Evolutionary conservation across 768 basidiomycete species (phyloP).

Genomic region (Pleurotus djamor): DNA sequence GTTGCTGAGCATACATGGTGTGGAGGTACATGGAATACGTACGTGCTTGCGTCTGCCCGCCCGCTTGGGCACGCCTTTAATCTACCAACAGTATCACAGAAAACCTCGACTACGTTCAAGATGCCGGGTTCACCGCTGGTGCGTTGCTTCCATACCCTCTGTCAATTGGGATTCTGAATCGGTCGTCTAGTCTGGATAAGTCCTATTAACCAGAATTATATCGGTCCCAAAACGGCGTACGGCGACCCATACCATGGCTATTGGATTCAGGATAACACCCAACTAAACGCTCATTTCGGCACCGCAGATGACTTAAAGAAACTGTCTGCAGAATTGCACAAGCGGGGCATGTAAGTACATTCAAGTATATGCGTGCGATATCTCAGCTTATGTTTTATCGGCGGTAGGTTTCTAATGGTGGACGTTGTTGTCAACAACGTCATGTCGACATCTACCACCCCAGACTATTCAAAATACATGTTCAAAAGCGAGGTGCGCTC

Average conservation of each 20-base stretch:
- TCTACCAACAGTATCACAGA: constrained; percentile 45
- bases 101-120: constrained; percentile 84
- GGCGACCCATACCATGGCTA: constrained; percentile 88
- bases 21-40: constrained; percentile 84
- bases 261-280: constrained; percentile 67
- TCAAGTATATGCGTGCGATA: not conserved
- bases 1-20: constrained; percentile 67
- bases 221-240: constrained; percentile 68
- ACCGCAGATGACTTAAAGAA: constrained; percentile 62
- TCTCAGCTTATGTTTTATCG: not conserved
- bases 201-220: constrained; percentile 76
- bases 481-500: constrained; percentile 58
- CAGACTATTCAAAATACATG: constrained; percentile 64
- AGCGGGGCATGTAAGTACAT: constrained; percentile 59
- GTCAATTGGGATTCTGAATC: not conserved
- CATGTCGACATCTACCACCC: constrained; percentile 62
- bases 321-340: constrained; percentile 61
- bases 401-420: constrained; percentile 71
- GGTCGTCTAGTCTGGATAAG: constrained; percentile 70
- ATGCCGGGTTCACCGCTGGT: constrained; percentile 82
- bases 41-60: constrained; percentile 12
- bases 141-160: constrained; percentile 12
- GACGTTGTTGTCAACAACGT: constrained; percentile 88
- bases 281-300: constrained; percentile 65
- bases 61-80: not conserved